phyloP scores from a whole-genome alignment of 2,329 filamentous ascomycete species.

The Salinomyces thailandicus region DNA sequence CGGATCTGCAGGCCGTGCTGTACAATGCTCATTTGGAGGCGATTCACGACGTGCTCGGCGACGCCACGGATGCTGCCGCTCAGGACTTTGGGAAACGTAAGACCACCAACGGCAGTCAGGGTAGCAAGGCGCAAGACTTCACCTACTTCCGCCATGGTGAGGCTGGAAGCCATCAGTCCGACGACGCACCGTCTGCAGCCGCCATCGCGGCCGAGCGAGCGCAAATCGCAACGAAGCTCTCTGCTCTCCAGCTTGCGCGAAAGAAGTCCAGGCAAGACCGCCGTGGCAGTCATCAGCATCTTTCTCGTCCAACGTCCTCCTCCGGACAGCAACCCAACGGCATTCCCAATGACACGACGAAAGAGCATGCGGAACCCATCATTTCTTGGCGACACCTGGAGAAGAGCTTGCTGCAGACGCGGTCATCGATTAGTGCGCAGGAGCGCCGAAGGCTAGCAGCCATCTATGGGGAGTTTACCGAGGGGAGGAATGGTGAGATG shows the following conservation, averaged over 20 bases:
- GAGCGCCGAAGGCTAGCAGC: conserved; percentile 63
- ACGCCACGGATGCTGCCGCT: conserved; percentile 24
- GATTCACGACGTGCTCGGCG: conserved; percentile 77
- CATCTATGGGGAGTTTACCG: conserved; percentile 90
- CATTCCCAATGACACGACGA: neutral
- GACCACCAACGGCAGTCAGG: conserved; percentile 7
- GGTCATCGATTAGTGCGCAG: conserved; percentile 69
- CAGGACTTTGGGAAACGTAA: conserved; percentile 25
- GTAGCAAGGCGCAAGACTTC: conserved; percentile 14
- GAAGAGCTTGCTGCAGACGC: conserved; percentile 63
- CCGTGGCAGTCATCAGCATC: conserved; percentile 15
- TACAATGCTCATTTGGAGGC: conserved; percentile 96
- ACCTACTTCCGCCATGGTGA: conserved; percentile 77
- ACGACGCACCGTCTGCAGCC: conserved; percentile 4
- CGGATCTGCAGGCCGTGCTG: conserved; percentile 86
- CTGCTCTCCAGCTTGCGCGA: conserved; percentile 63
- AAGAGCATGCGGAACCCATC: conserved; percentile 50
- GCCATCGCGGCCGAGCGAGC: conserved; percentile 55
- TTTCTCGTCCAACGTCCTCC: conserved; percentile 9
- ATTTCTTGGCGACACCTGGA: conserved; percentile 77
- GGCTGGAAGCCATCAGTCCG: conserved; percentile 28
- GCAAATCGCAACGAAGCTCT: conserved; percentile 68
- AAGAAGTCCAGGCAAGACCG: conserved; percentile 49
- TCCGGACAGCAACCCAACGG: conserved; percentile 9
- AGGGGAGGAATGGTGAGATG: conserved; percentile 89